phyloP scores from a whole-genome alignment of 352 stramenopile species.

The Pythium plurisporium region DNA sequence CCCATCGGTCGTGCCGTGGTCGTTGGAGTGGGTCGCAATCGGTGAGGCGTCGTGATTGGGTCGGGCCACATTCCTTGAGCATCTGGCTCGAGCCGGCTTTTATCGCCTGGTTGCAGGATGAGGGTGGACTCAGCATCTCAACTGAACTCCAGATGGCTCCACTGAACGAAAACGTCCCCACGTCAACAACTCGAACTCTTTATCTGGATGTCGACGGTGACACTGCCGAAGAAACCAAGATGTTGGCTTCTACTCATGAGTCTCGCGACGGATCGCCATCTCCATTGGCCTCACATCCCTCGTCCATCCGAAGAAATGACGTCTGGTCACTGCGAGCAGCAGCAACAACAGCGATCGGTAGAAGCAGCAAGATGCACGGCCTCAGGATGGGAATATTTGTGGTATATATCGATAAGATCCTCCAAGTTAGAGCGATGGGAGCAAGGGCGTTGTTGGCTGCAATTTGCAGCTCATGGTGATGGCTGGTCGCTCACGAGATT shows the following conservation, averaged over 20 bases:
- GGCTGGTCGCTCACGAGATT: slow-evolving; percentile 33
- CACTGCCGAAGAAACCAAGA: background rate
- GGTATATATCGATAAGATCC: no score
- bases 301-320: no score
- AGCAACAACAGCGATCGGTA: background rate
- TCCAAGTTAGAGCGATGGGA: no score
- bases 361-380: background rate
- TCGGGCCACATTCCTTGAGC: slow-evolving; percentile 9
- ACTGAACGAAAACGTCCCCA: slow-evolving; percentile 5
- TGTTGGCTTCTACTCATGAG: no score
- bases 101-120: slow-evolving; percentile 1
- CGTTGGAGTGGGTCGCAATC: background rate
- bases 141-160: slow-evolving; percentile 15
- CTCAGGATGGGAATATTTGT: background rate
- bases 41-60: slow-evolving; percentile 14
- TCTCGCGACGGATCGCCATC: background rate
- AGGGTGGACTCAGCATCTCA: background rate
- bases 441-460: no score
- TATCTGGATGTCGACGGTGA: no score
- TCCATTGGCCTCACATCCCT: no score
- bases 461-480: slow-evolving; percentile 12
- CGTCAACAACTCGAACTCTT: no score
- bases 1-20: no score
- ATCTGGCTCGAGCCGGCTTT: background rate
- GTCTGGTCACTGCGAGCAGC: no score